Evolutionary conservation across 306 rosid species (phyloP), one percentile per base, ranked within the genome.

Genomic region (Vigna nakashimae): DNA sequence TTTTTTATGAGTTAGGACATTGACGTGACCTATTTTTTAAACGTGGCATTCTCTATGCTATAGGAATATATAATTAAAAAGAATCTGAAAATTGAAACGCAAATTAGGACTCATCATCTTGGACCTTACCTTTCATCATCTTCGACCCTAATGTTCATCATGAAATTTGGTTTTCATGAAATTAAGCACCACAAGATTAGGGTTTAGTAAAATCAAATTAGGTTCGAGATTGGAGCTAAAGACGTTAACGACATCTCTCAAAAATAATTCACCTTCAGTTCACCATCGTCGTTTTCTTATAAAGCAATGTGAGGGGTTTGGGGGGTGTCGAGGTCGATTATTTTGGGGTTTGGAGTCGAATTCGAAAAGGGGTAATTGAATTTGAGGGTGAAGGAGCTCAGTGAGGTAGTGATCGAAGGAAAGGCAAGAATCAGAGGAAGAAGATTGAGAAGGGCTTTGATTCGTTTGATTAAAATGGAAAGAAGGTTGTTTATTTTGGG

Each of bases 211-310:
- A 24, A 24, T 24, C 26, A 24, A 24, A 24, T 24, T 24, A 24
- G 26, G 2, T 24, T 24, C 26, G 2, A 24, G 26, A 24, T 24
- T 24, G 2, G 2, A 24, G 26, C 1, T 24, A 0, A 24, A 24
- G 98, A 97, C 82, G 98, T 91, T 71, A 92, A 77, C 65, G 97
- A 96, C 68, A 72, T 67, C 49, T 89, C 93, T 40, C n/a, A 78
- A 26, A 55, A 0, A 55, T 17, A 13, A 1, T 62, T 80, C 22
- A 69, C 60, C 0, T 76, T 77, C 0, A 53, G 34, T 9, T 81
- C 91, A 24, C 26, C 26, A 24, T 2, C 75, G 74, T 65, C 52
- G 62, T 40, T 1, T 69, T 69, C 18, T 75, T 82, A 53, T 75
- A 53, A 2, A 3, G 9, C 1, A 66, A 12, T 7, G 5, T 32